Base-by-base conservation (phyloP, 2,329 filamentous ascomycete genomes). In the Laburnicola sp. region DNA sequence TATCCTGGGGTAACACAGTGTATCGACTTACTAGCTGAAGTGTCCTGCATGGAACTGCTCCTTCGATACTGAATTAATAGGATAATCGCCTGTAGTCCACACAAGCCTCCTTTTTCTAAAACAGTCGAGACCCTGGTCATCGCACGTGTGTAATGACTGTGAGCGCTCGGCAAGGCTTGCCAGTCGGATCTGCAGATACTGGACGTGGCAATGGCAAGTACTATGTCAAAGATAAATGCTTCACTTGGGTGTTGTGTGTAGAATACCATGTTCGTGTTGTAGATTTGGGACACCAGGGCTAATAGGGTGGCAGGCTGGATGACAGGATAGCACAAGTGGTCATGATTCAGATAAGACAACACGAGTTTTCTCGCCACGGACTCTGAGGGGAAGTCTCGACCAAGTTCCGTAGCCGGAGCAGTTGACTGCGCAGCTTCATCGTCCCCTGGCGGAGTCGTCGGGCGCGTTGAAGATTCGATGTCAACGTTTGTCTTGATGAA, bases 131-230 rank as follows among this genome's bases (percentile, higher is more conserved):
- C 8, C 7, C 21, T 9, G 21, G 8, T 7, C 36, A n/a, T 11
- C 16, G 36, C 36, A 9, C 36, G 8, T 7, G 36, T 22, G 16
- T 38, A 21, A 38, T 38, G 36, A 10, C 8, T 22, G 7, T 11
- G 7, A 9, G 39, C 8, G 9, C 27, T 21, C 9, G 21, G 8
- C 21, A 22, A 10, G 75, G 75, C 30, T 32, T 32, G 30, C 30
- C 30, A 78, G 34, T 78, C 73, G 40, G 75, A 74, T 54, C 77
- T 78, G 52, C 74, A 71, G 4, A 75, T 70, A 36, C 76, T 75
- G 0, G 74, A 71, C 0, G 72, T 77, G 1, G 73, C 73, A 34
- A 78, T 78, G 6, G 76, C 76, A 1, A 78, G 59, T 0, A 74
- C 64, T 72, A 78, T 77, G 51, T 78, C 70, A 31, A 78, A 65